Percentiles rank a stretch among this genome's conserved stretches.
These are phyloP conservation scores for Microdochium bolleyi DNA, from an alignment of 2,329 filamentous ascomycete genomes.

Conservation along the genomic window DNA sequence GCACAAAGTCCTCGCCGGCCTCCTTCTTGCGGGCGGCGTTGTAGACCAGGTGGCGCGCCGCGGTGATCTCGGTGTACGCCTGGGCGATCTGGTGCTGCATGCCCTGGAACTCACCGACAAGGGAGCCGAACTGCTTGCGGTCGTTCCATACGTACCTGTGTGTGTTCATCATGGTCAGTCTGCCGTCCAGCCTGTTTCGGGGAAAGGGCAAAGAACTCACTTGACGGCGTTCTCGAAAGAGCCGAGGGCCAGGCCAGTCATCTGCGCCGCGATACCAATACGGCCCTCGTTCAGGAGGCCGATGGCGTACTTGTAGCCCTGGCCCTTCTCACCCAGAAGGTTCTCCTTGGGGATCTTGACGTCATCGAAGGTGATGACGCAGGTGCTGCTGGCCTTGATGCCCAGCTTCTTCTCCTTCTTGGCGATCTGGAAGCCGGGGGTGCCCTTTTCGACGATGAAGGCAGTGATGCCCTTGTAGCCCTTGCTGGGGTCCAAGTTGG, in stretches of 20 bases:
- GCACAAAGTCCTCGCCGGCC: conserved; percentile 88
- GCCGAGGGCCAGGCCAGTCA: conserved; percentile 92
- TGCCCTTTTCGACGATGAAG: conserved; percentile 88
- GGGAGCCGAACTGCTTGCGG: conserved; percentile 88
- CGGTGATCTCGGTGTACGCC: conserved; percentile 86
- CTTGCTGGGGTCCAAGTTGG: conserved; percentile 85
- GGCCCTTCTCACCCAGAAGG: conserved; percentile 77
- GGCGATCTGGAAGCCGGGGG: conserved; percentile 83
- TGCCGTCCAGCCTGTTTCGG: not conserved
- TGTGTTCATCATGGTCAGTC: not conserved
- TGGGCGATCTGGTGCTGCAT: conserved; percentile 99
- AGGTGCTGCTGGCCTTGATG: conserved; percentile 91
- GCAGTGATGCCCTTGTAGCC: conserved; percentile 97
- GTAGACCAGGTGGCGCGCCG: conserved; percentile 86
- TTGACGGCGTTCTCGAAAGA: conserved; percentile 90
- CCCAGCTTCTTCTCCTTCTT: conserved; percentile 99
- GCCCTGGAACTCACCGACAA: conserved; percentile 94
- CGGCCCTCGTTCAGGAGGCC: conserved; percentile 88
- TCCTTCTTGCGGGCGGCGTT: conserved; percentile 98
- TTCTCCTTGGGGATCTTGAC: conserved; percentile 84
- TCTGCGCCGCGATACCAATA: conserved; percentile 96
- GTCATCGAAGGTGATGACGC: conserved; percentile 95
- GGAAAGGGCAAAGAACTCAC: conserved; percentile 28
- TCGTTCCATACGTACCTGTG: conserved; percentile 91
- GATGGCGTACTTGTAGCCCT: conserved; percentile 98